Evolutionary conservation across 768 basidiomycete genomes (phyloP), one percentile per base, ranked within the genome.

Genomic region (Heimioporus sp.): DNA sequence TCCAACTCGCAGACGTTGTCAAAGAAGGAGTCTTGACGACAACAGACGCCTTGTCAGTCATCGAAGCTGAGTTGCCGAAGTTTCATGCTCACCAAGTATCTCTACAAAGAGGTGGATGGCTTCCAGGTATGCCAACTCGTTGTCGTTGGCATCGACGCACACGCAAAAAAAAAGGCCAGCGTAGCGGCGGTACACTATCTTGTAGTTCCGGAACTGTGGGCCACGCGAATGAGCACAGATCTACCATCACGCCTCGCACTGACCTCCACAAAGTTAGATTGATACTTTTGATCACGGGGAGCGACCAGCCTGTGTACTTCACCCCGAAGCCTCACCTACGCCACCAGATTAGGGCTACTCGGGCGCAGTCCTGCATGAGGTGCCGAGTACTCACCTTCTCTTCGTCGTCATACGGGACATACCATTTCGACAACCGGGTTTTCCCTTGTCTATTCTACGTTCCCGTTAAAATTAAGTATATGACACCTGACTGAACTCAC

Each of bases 31-130:
- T 98, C 96, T 97, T 52, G 28, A 20, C 46, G 51, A 11, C 19
- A n/a, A 24, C 47, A 30, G 52, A 30, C 4, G 2, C 1, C 19
- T 42, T 46, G 12, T 62, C 10, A 55, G 46, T 7, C 2, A 17
- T 37, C 30, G 2, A 48, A 43, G 30, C n/a, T 30, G 20, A 45
- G 30, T 20, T 19, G 44, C 32, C 35, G 30, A 37, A 32, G 17
- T 31, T 17, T 21, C 4, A 24, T 35, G 67, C 88, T 45, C 50
- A 96, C 96, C 96, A 17, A 99, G 80, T 20, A 99, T 87, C 67
- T 99, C 97, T 21, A 99, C 97, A 65, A 99, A 98, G 6, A 99
- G 82, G 67, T 99, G 96, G 49, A 98, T 98, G 5, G 93, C 94
- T 67, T 99, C 97, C 32, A 98, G 78, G 70, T 97, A 98, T 2